Percentiles rank a stretch among this genome's conserved stretches.
Conservation (phyloP, 306 rosid genomes). For the Malus sieversii region DNA sequence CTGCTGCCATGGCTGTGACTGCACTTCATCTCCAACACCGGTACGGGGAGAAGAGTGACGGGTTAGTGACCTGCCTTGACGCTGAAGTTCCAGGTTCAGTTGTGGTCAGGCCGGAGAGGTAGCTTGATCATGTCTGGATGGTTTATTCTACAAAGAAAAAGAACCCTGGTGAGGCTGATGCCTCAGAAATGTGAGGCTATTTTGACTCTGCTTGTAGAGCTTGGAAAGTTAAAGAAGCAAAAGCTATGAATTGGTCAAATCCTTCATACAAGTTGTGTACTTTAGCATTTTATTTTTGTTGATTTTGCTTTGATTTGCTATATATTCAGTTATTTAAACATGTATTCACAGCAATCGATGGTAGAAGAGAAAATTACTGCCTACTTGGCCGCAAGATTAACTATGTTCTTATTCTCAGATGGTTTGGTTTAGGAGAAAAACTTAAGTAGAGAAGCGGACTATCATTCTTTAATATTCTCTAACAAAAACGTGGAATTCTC, state of each 20-base stretch:
- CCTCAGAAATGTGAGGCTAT: constrained; percentile 76
- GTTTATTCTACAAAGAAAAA: constrained; percentile 60
- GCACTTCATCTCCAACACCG: constrained; percentile 67
- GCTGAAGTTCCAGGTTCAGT: constrained; percentile 87
- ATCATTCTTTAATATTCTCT: too few relatives aligned
- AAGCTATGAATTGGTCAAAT: background rate
- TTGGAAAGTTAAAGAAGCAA: constrained; percentile 27
- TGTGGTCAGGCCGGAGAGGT: constrained; percentile 53
- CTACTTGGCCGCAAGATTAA: too few relatives aligned
- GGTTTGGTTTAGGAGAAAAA: too few relatives aligned
- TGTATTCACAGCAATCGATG: background rate
- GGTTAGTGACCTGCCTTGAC: constrained; percentile 58
- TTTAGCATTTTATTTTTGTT: background rate
- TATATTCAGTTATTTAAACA: background rate
- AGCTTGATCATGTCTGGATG: constrained; percentile 90
- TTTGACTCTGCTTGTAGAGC: constrained; percentile 63
- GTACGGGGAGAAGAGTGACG: constrained; percentile 78
- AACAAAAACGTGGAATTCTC: background rate
- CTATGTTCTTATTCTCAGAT: too few relatives aligned
- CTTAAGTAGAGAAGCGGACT: too few relatives aligned
- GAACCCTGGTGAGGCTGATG: constrained; percentile 44
- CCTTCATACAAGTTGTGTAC: background rate
- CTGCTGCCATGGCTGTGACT: constrained; percentile 75
- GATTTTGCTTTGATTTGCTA: background rate
- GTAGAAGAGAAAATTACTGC: background rate